A percentile compares a stretch with the other conserved stretches of the same genome.
These are phyloP conservation scores for Verticillium nonalfalfae DNA, from an alignment of 2,329 filamentous ascomycete species.

Conservation along the genomic window DNA sequence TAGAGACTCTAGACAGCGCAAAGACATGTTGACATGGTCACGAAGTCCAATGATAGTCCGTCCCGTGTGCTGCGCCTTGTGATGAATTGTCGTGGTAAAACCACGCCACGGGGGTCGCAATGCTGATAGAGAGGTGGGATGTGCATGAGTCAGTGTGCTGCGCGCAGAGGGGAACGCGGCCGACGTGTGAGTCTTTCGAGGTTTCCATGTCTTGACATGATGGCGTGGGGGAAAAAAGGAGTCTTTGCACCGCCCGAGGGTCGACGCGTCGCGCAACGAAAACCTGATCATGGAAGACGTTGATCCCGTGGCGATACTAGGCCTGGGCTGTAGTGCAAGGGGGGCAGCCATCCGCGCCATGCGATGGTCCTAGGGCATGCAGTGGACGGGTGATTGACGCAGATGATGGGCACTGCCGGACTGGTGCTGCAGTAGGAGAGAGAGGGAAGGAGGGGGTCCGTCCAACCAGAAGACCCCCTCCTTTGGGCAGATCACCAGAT, in stretches of 20 bases:
- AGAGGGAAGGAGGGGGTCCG: not conserved
- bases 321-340: not conserved
- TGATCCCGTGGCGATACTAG: not conserved
- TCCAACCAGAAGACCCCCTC: constrained; percentile 1
- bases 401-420: constrained; percentile 12
- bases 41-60: not conserved
- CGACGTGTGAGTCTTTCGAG: too few relatives aligned
- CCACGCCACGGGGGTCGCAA: not conserved
- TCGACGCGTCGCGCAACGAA: too few relatives aligned
- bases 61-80: not conserved
- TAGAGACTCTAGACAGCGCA: too few relatives aligned
- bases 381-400: constrained; percentile 5
- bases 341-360: not conserved
- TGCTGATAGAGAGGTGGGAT: not conserved
- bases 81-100: not conserved
- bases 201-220: too few relatives aligned
- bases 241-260: too few relatives aligned
- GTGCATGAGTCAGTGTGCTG: too few relatives aligned
- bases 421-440: constrained; percentile 5
- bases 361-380: not conserved
- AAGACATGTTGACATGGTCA: not conserved
- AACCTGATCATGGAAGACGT: not conserved
- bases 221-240: too few relatives aligned
- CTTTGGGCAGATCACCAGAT: constrained; percentile 11
- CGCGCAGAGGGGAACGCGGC: too few relatives aligned